phyloP scores from a whole-genome alignment of 169 alveolate species.

The Plasmodium vivax region DNA sequence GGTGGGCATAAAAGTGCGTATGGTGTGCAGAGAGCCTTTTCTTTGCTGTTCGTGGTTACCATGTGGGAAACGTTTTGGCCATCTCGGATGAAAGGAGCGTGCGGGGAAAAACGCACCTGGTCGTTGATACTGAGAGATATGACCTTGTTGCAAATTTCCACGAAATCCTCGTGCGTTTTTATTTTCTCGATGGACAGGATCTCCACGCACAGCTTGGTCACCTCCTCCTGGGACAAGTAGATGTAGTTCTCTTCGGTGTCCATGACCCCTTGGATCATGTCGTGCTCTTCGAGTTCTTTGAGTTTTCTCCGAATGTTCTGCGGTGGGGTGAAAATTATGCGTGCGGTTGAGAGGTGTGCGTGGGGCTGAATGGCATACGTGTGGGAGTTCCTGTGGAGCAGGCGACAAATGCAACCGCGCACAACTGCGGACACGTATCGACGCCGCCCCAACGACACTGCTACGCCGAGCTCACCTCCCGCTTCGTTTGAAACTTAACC shows the following conservation, averaged over 20 bases:
- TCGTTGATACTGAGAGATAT: constrained; percentile 63
- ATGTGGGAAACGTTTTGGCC: neutral
- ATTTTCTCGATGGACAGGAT: constrained; percentile 44
- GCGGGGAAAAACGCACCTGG: neutral
- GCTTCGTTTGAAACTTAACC: constrained; percentile 46
- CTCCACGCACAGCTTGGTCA: constrained; percentile 46
- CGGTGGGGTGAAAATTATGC: neutral
- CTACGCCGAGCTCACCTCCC: constrained; percentile 22
- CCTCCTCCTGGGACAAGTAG: constrained; percentile 70
- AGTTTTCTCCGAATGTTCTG: constrained; percentile 55
- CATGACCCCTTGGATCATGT: constrained; percentile 67
- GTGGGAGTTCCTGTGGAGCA: neutral
- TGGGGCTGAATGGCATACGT: neutral
- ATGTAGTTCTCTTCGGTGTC: constrained; percentile 66
- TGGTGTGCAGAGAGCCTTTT: neutral
- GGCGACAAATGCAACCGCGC: neutral
- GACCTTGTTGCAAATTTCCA: constrained; percentile 51
- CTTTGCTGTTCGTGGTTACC: neutral
- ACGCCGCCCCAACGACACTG: neutral
- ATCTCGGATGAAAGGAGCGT: neutral
- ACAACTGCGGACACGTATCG: neutral
- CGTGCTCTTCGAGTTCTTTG: constrained; percentile 59
- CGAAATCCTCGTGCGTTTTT: constrained; percentile 64
- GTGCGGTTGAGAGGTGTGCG: neutral
- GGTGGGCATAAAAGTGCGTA: neutral